Conservation (phyloP, 176 grass and related monocot genomes). For the Pharus latifolius region DNA sequence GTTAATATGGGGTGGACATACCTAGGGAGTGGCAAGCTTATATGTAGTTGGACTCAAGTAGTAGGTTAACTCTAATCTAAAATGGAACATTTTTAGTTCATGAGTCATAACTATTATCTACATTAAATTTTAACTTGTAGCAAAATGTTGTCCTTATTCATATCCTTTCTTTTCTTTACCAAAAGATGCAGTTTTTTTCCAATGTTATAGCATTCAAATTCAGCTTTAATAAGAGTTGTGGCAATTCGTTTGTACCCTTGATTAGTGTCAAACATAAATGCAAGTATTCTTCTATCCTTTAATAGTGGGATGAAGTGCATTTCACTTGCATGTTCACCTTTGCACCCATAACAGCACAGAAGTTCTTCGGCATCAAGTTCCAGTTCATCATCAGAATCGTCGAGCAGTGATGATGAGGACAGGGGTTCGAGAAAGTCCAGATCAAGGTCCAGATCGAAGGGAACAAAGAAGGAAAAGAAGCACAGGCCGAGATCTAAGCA, state of each 20-base stretch:
- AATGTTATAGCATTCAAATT: too few species aligned
- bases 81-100: too few species aligned
- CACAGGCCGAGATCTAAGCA: slow-evolving; percentile 63
- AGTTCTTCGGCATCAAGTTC: slow-evolving; percentile 65
- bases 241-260: background rate
- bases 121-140: too few species aligned
- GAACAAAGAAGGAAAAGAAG: slow-evolving; percentile 80
- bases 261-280: background rate
- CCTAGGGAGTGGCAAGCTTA: too few species aligned
- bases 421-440: slow-evolving; percentile 69
- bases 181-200: too few species aligned
- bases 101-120: too few species aligned
- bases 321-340: background rate
- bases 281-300: background rate
- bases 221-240: too few species aligned
- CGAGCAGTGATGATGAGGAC: slow-evolving; percentile 66
- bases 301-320: background rate
- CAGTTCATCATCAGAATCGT: slow-evolving; percentile 65
- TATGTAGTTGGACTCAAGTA: too few species aligned
- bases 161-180: too few species aligned
- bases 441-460: slow-evolving; percentile 65
- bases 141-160: too few species aligned
- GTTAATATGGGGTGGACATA: too few species aligned
- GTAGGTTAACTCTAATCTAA: too few species aligned
- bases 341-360: slow-evolving; percentile 55